Conservation (phyloP, 1,284 basidiomycete genomes). For the Papiliotrema fonsecae region DNA sequence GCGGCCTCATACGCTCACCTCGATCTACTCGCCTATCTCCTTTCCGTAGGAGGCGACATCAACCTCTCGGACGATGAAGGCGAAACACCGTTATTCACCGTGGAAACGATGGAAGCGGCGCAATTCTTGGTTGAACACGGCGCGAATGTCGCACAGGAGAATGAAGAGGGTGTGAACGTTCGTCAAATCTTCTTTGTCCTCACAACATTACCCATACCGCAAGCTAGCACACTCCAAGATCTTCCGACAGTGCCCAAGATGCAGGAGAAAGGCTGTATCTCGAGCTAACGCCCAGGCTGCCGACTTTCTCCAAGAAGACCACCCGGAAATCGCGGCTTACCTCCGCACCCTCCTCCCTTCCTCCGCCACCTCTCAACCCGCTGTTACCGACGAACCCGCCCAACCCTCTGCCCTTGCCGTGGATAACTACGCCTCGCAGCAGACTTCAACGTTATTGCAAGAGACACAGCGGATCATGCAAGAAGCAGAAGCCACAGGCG, state of each 20-base stretch:
- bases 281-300: slow-evolving; percentile 58
- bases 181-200: neutral
- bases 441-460: slow-evolving; percentile 64
- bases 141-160: slow-evolving; percentile 61
- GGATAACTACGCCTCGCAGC: slow-evolving; percentile 61
- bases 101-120: slow-evolving; percentile 74
- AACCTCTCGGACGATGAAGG: slow-evolving; percentile 81
- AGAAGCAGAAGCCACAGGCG: slow-evolving; percentile 37
- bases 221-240: too few relatives aligned
- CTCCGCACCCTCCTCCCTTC: slow-evolving; percentile 54
- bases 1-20: slow-evolving; percentile 85
- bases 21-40: slow-evolving; percentile 69
- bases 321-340: slow-evolving; percentile 68
- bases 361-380: slow-evolving; percentile 15
- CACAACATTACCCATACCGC: too few relatives aligned
- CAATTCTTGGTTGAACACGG: slow-evolving; percentile 73
- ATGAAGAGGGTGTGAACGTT: slow-evolving; percentile 65
- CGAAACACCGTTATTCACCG: slow-evolving; percentile 87
- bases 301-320: slow-evolving; percentile 69
- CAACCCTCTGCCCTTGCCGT: slow-evolving; percentile 59
- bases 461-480: slow-evolving; percentile 57
- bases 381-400: neutral
- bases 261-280: too few relatives aligned
- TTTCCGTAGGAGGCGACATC: slow-evolving; percentile 75
- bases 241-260: too few relatives aligned